Conservation (phyloP, 2,329 filamentous ascomycete genomes). For the Atkinsonella hypoxylon region DNA sequence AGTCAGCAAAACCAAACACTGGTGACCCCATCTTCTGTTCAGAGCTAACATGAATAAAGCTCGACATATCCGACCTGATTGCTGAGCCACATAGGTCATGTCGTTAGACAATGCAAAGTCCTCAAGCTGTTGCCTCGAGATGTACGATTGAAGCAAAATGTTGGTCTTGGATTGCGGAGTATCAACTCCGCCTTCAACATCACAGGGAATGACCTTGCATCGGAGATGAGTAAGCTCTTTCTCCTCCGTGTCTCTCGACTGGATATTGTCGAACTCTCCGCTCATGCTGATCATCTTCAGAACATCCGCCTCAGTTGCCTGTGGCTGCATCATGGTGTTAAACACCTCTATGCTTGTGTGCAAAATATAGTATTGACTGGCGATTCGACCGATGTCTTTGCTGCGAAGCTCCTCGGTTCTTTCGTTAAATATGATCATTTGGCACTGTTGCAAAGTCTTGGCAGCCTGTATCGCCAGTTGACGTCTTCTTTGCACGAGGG, state of each 20-base stretch:
- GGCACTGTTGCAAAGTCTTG: constrained; percentile 73
- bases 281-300: constrained; percentile 96
- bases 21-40: constrained; percentile 89
- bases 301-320: constrained; percentile 80
- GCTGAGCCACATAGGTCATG: constrained; percentile 88
- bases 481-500: constrained; percentile 72
- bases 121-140: constrained; percentile 75
- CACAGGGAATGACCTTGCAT: constrained; percentile 60
- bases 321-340: constrained; percentile 84
- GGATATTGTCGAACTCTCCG: constrained; percentile 94
- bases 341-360: constrained; percentile 93
- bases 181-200: constrained; percentile 61
- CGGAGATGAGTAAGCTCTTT: constrained; percentile 71
- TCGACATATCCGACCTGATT: constrained; percentile 85
- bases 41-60: constrained; percentile 96
- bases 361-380: constrained; percentile 92
- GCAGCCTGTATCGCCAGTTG: constrained; percentile 84
- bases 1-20: constrained; percentile 82
- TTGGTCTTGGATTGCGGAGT: constrained; percentile 86
- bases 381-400: constrained; percentile 92
- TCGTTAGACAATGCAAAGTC: constrained; percentile 92
- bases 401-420: constrained; percentile 81
- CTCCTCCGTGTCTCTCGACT: constrained; percentile 79
- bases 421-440: constrained; percentile 99
- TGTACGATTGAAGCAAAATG: constrained; percentile 86